Evolutionary conservation across 2,329 filamentous ascomycete genomes (phyloP), one percentile per base, ranked within the genome.

Genomic region (Aspergillus chevalieri): DNA sequence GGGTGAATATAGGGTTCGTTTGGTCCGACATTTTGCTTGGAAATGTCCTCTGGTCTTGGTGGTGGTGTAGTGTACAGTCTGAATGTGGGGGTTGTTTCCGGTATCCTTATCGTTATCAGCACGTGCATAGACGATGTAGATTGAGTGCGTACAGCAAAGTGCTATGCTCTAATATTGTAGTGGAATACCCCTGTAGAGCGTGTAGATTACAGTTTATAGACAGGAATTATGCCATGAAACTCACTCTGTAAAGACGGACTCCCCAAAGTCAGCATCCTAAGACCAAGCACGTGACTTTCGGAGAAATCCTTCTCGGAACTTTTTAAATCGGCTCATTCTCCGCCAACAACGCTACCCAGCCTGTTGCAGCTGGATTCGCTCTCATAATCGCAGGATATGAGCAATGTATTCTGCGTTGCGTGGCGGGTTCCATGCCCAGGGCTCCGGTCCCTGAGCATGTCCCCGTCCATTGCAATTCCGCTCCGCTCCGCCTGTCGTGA

Each of bases 1-100:
- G 64, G 19, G 72, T 66, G 52, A 30, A 30, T 2, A 82, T 81
- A 26, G 78, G 77, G 14, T 59, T 58, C 9, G 75, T 57, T 60
- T 72, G 66, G 38, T 71, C 59, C 36, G 79, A 78, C 79, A 81
- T 82, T 42, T 56, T 49, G 41, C 21, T 46, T 30, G 26, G 10
- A 30, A 22, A 15, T 26, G 19, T 33, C 26, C 36, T 26, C 17
- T 36, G 6, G 34, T 39, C 12, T 15, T 6, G 44, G 15, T 39
- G 6, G 7, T 8, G 19, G 19, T 17, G 10, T 41, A 4, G 28
- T 10, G 17, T 6, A 33, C 33, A 12, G 12, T 17, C 14, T n/a
- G 36, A 15, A 22, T 30, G 30, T 19, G 28, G 12, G 28, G n/a
- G 34, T 36, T 15, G 33, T 17, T 36, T 36, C 17, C 34, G 17